Base-by-base conservation (phyloP, 257 asterid species). In the Verbascum thapsus region DNA sequence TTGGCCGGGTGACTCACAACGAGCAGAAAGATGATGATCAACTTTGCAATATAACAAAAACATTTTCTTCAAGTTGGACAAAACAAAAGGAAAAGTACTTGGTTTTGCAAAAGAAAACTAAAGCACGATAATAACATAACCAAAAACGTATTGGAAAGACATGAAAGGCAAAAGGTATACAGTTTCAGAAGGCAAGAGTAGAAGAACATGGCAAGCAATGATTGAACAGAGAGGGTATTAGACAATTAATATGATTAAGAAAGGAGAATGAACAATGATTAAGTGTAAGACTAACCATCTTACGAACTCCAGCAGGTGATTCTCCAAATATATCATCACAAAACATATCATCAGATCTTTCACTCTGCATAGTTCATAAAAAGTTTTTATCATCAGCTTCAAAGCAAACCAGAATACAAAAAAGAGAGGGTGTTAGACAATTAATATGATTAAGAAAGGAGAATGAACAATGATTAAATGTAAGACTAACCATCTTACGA, bases 291-390 rank as follows among this genome's bases (percentile, higher is more conserved):
- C 96, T 72, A 59, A 91, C 98, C 75, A 52, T 37, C 75, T 80
- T 86, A 66, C 96, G 90, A 49, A 80, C 76, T 45, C 87, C 91
- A 16, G 97, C 85, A 70, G 96, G 97, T 0, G 98, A 91, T 61
- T 91, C 98, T 67, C 97, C 98, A 85, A 91, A 91, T 56, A 91
- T 91, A 83, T 91, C 96, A 77, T 88, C 98, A 70, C 84, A 68
- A 66, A 91, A 91, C 89, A 91, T 86, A 74, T 88, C 97, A 59
- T 69, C 61, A 0, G 87, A 77, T 74, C 87, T 79, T 78, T 91
- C 96, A 55, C 97, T 88, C 98, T 91, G 96, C 83, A 83, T 15
- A 20, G 26, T 59, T 53, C 26, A 69, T 9, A 17, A 67, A 68
- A 23, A 56, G 59, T 35, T 49, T 62, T 61, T 62, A 63, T 50